Base-by-base conservation (phyloP, 441 rosid species). In the Pelargonium myrrhifolium region DNA sequence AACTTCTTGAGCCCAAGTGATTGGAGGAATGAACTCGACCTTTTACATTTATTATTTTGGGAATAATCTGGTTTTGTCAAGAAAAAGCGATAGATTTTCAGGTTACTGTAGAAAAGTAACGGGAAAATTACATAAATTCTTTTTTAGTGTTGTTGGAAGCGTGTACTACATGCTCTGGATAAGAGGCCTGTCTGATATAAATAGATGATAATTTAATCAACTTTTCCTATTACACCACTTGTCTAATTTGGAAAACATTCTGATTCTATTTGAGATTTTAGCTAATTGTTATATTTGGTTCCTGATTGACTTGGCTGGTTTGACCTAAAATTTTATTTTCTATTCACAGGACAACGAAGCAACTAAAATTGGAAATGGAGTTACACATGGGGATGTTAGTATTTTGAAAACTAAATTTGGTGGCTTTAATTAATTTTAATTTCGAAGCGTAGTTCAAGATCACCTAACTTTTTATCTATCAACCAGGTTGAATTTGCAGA, bases 401-500 rank as follows among this genome's bases (percentile, higher is more conserved):
- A 61, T 69, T 39, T 55, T n/a, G 21, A 74, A 74, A 69, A 45
- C 70, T 65, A 62, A 22, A 65, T 49, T 66, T 74, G 63, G 49
- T 72, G 70, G 68, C 71, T 71, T 70, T 60, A 51, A 58, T 47
- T 35, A 26, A 68, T 71, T 65, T 20, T 70, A 35, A 47, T 70
- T 76, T 68, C 55, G 15, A 66, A 59, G 47, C 64, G 51, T 69
- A 26, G 66, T 49, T 60, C 37, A n/a, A 39, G 45, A 28, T 76
- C 58, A 72, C 68, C 24, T 65, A 65, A 72, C 58, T 59, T 74
- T 78, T 73, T 55, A 53, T 77, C 58, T 66, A 64, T 74, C 53
- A 9, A 66, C 65, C 92, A 87, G 96, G 87, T 76, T 75, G 92
- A 89, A 68, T 67, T 77, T 62, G 84, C 80, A 65, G 96, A 85